Evolutionary conservation across 2,329 filamentous ascomycete species (phyloP).

Genomic region (Cercospora nicotianae): DNA sequence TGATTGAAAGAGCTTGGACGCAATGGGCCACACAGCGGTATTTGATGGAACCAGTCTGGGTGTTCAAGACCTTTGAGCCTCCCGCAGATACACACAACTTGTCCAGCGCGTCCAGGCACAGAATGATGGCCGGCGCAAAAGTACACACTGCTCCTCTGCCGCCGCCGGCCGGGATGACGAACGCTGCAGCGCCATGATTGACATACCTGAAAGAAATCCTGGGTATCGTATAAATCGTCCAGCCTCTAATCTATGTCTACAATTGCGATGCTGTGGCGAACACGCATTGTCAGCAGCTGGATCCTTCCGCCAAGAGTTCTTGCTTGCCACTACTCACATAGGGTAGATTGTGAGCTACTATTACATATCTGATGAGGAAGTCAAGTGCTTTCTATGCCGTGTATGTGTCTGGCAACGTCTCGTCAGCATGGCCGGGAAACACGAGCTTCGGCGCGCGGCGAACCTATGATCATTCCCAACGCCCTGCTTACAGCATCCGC

Average conservation of each 20-base stretch:
- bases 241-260: constrained; percentile 40
- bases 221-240: constrained; percentile 34
- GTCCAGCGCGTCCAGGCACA: background rate
- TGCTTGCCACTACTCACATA: constrained; percentile 19
- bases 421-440: background rate
- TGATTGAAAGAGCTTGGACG: background rate
- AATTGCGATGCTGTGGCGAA: constrained; percentile 26
- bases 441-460: background rate
- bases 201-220: constrained; percentile 31
- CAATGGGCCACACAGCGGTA: background rate
- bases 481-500: constrained; percentile 6
- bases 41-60: background rate
- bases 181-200: background rate
- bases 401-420: constrained; percentile 19
- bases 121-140: background rate
- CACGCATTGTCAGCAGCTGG: background rate
- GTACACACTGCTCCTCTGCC: background rate
- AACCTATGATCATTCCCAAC: constrained; percentile 36
- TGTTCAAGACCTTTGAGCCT: background rate
- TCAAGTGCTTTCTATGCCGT: constrained; percentile 27
- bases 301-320: background rate
- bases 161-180: background rate
- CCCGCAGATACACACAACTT: background rate
- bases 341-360: constrained; percentile 30
- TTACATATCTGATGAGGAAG: constrained; percentile 32